phyloP scores from a whole-genome alignment of 768 basidiomycete species.

The Ramaria rubella region DNA sequence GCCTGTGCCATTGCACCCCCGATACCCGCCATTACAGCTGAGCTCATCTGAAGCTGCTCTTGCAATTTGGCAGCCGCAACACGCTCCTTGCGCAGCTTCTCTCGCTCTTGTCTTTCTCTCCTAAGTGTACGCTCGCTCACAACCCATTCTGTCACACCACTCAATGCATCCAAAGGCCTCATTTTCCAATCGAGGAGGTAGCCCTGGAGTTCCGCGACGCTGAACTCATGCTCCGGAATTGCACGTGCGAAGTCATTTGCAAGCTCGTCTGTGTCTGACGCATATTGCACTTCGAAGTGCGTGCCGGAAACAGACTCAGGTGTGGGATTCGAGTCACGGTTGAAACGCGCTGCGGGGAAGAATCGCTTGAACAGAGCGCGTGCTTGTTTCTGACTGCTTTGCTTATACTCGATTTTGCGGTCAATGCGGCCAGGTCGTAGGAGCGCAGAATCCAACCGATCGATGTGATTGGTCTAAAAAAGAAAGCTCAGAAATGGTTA shows the following conservation, averaged over 20 bases:
- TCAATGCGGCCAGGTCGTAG: slow-evolving; percentile 54
- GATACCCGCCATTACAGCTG: slow-evolving; percentile 4
- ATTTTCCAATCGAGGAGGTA: slow-evolving; percentile 40
- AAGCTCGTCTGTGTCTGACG: slow-evolving; percentile 19
- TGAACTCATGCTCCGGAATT: slow-evolving; percentile 44
- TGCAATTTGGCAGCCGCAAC: slow-evolving; percentile 25
- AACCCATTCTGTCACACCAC: slow-evolving; percentile 36
- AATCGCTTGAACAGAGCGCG: slow-evolving; percentile 45
- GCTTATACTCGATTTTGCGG: slow-evolving; percentile 44
- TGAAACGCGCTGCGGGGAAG: slow-evolving; percentile 28
- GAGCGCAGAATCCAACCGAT: slow-evolving; percentile 47
- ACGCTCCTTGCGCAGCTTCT: slow-evolving; percentile 25
- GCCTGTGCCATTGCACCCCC: neutral
- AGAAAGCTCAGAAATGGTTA: neutral
- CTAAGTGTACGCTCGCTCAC: slow-evolving; percentile 29
- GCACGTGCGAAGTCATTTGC: slow-evolving; percentile 34
- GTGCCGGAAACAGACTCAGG: slow-evolving; percentile 8
- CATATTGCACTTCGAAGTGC: neutral
- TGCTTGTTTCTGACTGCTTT: slow-evolving; percentile 42
- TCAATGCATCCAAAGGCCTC: slow-evolving; percentile 21
- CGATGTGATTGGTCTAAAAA: slow-evolving; percentile 46
- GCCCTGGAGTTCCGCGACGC: slow-evolving; percentile 56
- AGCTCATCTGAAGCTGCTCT: slow-evolving; percentile 12
- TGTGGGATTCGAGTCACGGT: neutral
- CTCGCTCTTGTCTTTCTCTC: slow-evolving; percentile 28